These are phyloP conservation scores for Potentilla sterilis DNA, from an alignment of 306 rosid species.

Conservation along the genomic window DNA sequence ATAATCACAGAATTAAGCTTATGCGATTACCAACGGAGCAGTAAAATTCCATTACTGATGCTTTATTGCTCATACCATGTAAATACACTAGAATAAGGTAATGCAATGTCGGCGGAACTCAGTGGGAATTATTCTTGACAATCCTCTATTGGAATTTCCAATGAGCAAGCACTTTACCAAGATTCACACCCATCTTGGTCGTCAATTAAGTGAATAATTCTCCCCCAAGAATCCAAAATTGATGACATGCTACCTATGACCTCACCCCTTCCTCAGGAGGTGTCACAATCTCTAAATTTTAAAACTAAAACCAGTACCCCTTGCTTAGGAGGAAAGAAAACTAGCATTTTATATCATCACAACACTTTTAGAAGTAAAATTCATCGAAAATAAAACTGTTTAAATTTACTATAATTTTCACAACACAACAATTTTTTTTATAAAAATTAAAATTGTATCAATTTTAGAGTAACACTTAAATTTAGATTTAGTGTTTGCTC, in stretches of 20 bases:
- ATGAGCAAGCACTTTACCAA: neutral
- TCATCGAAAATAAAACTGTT: too few species aligned
- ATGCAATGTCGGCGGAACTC: neutral
- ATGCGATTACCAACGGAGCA: neutral
- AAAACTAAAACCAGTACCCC: neutral
- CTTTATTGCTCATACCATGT: neutral
- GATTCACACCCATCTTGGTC: conserved; percentile 11
- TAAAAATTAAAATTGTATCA: too few species aligned
- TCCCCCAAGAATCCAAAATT: conserved; percentile 5
- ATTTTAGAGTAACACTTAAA: too few species aligned
- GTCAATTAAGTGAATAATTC: neutral
- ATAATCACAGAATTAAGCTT: neutral
- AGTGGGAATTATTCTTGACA: neutral
- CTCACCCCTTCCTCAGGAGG: neutral
- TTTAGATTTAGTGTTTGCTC: too few species aligned
- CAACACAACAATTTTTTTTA: too few species aligned
- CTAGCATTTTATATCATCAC: too few species aligned
- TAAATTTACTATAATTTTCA: too few species aligned
- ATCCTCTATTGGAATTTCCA: neutral
- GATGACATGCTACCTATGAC: conserved; percentile 8
- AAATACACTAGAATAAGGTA: neutral
- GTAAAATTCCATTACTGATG: neutral
- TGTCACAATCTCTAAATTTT: neutral
- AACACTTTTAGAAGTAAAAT: too few species aligned
- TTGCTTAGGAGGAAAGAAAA: too few species aligned